These are phyloP conservation scores for Apiotrichum gamsii DNA, from an alignment of 1,284 basidiomycete species.

Conservation along the genomic window DNA sequence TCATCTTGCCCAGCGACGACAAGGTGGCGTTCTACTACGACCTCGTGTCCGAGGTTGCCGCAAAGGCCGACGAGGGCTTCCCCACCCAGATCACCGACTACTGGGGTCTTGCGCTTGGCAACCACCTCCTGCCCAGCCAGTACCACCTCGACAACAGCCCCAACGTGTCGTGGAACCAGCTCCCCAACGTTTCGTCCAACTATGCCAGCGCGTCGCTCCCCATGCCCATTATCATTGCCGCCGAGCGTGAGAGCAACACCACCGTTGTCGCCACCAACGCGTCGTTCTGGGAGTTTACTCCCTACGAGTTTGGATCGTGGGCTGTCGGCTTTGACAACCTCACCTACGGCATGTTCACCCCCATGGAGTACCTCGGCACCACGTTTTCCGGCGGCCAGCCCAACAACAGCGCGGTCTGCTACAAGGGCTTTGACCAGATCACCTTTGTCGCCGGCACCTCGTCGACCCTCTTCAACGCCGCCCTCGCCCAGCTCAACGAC, in stretches of 20 bases:
- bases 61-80: conserved; percentile 40
- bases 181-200: conserved; percentile 22
- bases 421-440: conserved; percentile 46
- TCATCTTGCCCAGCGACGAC: conserved; percentile 46
- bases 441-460: conserved; percentile 49
- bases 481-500: conserved; percentile 26
- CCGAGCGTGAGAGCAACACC: conserved; percentile 47
- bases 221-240: conserved; percentile 50
- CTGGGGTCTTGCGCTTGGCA: conserved; percentile 43
- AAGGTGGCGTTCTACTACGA: conserved; percentile 48
- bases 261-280: conserved; percentile 47
- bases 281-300: conserved; percentile 50
- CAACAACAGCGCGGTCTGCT: conserved; percentile 42
- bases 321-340: conserved; percentile 37
- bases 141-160: conserved; percentile 38
- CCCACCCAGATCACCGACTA: conserved; percentile 44
- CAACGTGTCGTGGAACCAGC: conserved; percentile 40
- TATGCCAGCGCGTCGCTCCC: conserved; percentile 33
- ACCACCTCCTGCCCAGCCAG: conserved; percentile 41
- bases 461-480: conserved; percentile 43
- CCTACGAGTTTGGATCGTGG: conserved; percentile 51
- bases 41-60: conserved; percentile 37
- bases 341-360: conserved; percentile 42
- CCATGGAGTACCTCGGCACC: conserved; percentile 44
- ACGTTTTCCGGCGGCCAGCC: conserved; percentile 35